Base-by-base conservation (phyloP, 2,329 filamentous ascomycete genomes). In the Lachnellula hyalina region DNA sequence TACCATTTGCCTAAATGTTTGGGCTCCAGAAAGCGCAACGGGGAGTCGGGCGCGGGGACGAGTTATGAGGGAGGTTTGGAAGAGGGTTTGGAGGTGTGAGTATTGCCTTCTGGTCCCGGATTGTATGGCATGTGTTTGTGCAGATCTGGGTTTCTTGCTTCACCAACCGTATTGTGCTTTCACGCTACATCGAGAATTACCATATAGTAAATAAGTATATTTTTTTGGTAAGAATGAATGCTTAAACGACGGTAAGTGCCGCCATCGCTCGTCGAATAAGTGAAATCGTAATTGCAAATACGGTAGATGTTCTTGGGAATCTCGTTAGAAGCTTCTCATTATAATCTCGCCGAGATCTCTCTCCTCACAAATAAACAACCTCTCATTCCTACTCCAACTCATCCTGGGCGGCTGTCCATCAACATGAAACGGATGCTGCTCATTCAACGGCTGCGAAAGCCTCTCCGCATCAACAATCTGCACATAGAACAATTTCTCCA, bases 321-420 rank as follows among this genome's bases (percentile, higher is more conserved):
- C 25, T 28, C 25, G 25, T 28, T 2, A 28, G 7, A 32, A 11
- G 28, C 9, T 32, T 32, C 8, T 32, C 28, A 8, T 32, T 32
- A 32, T 11, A 34, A 34, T 21, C 35, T 38, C 34, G 45, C 45
- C 12, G 40, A 41, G 8, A 49, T 56, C 19, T 53, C 42, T 1
- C n/a, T n/a, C 57, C 42, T 68, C 67, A 42, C 61, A 65, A 40
- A 64, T 32, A 61, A 87, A 84, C 58, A 86, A 82, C 17, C 89
- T 75, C 59, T 85, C 88, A 67, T 91, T 91, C 17, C 89, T 73
- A 38, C 82, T 89, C 89, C 89, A 93, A 65, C 80, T 89, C 89
- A 93, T 92, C 3, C 85, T 73, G 2, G 80, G 66, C 15, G 78
- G 79, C 68, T 87, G 85, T 4, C 74, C 76, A 0, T 76, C 68